phyloP scores from a whole-genome alignment of 2,329 filamentous ascomycete genomes.

The Daldinia sp. region DNA sequence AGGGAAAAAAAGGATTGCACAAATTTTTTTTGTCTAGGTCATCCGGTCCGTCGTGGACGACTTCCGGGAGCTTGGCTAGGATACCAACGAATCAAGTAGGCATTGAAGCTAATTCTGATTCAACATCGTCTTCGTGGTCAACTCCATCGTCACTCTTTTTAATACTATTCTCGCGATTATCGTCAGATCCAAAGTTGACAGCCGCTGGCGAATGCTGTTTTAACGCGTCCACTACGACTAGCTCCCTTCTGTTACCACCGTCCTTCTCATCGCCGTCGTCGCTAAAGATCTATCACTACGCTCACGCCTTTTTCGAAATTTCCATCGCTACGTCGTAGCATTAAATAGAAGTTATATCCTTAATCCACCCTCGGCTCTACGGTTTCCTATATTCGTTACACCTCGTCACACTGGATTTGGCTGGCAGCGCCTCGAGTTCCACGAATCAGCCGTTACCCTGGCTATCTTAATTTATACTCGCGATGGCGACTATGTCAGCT shows the following conservation, averaged over 20 bases:
- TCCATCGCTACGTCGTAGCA: constrained; percentile 10
- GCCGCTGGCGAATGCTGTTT: constrained; percentile 31
- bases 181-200: constrained; percentile 21
- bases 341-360: constrained; percentile 1
- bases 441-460: constrained; percentile 35
- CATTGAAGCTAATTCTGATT: constrained; percentile 20
- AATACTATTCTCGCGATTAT: constrained; percentile 12
- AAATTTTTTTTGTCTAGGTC: constrained; percentile 2
- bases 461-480: constrained; percentile 32
- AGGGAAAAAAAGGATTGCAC: constrained; percentile 2
- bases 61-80: constrained; percentile 20
- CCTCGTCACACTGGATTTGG: constrained; percentile 15
- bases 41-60: constrained; percentile 18
- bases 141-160: constrained; percentile 4
- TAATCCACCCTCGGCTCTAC: constrained; percentile 7
- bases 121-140: constrained; percentile 16
- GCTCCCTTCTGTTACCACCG: neutral
- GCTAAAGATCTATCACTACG: neutral
- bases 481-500: constrained; percentile 63
- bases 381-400: constrained; percentile 16
- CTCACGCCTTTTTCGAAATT: neutral
- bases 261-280: neutral
- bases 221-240: constrained; percentile 10
- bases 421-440: constrained; percentile 32
- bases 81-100: constrained; percentile 23